A percentile compares a stretch with the other conserved stretches of the same genome.
Conservation (phyloP, 371 early-diverging fungal genomes). For the Haplosporangium sp. region DNA sequence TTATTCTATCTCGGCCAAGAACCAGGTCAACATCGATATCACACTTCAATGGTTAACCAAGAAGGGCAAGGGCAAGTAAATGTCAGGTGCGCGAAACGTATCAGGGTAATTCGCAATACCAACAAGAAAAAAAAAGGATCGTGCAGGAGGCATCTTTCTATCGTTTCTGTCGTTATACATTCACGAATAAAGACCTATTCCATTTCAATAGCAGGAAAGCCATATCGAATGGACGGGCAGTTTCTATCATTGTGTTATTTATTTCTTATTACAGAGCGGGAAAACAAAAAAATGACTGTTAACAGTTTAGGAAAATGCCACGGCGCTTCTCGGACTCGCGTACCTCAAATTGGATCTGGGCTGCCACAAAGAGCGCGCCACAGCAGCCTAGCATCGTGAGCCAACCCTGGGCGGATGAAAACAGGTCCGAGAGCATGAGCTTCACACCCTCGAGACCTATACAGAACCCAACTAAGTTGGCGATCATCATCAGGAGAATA, state of each 20-base stretch:
- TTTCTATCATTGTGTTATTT: too few species aligned
- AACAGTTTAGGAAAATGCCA: constrained; percentile 51
- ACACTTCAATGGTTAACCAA: constrained; percentile 97
- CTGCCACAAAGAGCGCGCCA: constrained; percentile 72
- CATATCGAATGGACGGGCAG: too few species aligned
- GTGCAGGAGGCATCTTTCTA: too few species aligned
- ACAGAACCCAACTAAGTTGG: constrained; percentile 95
- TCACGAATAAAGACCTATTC: too few species aligned
- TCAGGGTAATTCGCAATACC: too few species aligned
- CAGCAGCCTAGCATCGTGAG: constrained; percentile 45
- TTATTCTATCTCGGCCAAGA: constrained; percentile 99
- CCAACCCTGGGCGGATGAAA: constrained; percentile 39
- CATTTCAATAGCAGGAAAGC: too few species aligned
- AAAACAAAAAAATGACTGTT: too few species aligned
- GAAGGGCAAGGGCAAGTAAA: constrained; percentile 75
- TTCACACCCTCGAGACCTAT: constrained; percentile 88
- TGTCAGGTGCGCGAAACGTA: too few species aligned
- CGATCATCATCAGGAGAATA: constrained; percentile 93
- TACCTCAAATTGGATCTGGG: constrained; percentile 89
- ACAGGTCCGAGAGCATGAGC: constrained; percentile 61
- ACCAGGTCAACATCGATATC: constrained; percentile 96
- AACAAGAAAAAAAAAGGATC: too few species aligned
- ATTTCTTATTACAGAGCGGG: too few species aligned
- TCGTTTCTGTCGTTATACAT: too few species aligned
- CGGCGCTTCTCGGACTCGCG: constrained; percentile 75